phyloP scores from a whole-genome alignment of 176 grass and related monocot species.

The Musa beccarii region DNA sequence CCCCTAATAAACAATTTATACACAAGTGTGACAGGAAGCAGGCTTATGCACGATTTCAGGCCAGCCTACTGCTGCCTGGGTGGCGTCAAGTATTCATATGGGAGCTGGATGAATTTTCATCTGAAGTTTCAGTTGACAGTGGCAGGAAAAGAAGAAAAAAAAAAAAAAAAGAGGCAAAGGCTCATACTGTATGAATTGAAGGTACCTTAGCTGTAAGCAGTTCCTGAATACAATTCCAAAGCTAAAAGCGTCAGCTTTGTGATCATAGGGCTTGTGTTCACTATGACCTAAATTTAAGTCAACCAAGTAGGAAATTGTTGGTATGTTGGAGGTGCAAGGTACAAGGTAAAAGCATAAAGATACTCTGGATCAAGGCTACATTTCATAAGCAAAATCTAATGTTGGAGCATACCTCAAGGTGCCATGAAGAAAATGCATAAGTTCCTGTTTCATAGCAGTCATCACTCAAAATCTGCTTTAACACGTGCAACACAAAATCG shows the following conservation, averaged over 20 bases:
- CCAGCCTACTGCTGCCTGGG: slow-evolving; percentile 97
- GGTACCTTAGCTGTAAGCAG: slow-evolving; percentile 94
- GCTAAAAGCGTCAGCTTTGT: slow-evolving; percentile 99
- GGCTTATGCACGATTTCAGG: slow-evolving; percentile 74
- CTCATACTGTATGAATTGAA: neutral
- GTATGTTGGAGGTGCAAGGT: neutral
- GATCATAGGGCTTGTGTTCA: slow-evolving; percentile 98
- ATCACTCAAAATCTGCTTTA: slow-evolving; percentile 92
- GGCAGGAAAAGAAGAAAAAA: too few species aligned
- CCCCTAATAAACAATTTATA: too few species aligned
- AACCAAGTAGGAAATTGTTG: slow-evolving; percentile 5
- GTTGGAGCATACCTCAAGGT: slow-evolving; percentile 55
- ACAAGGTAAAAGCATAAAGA: neutral
- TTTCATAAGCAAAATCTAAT: neutral
- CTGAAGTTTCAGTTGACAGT: too few species aligned
- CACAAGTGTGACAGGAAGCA: neutral
- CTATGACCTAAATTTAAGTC: slow-evolving; percentile 59
- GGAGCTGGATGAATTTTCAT: slow-evolving; percentile 38
- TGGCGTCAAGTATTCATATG: slow-evolving; percentile 92
- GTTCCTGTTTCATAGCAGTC: slow-evolving; percentile 98
- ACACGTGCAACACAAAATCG: slow-evolving; percentile 98
- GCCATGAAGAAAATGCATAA: too few species aligned
- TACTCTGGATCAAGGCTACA: neutral
- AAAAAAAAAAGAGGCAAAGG: neutral
- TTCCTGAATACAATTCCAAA: slow-evolving; percentile 92